These are phyloP conservation scores for Cordyceps militaris DNA, from an alignment of 2,329 filamentous ascomycete genomes.

Conservation along the genomic window DNA sequence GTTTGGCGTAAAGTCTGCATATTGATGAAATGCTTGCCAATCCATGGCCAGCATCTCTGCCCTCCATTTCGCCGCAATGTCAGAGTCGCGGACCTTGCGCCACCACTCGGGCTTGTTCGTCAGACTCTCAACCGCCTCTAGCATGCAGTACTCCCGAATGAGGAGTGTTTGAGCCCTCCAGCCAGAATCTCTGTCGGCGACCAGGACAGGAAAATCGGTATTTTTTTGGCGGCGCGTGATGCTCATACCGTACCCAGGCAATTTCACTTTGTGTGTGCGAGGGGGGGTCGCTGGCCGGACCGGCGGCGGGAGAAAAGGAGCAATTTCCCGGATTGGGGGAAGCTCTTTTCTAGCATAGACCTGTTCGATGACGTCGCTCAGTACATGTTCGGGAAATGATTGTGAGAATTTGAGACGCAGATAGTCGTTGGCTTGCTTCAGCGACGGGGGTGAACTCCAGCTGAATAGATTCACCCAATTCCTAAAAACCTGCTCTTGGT, in stretches of 20 bases:
- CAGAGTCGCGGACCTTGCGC: slow-evolving; percentile 23
- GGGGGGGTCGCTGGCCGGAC: not conserved
- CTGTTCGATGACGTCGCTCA: not conserved
- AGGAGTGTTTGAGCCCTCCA: slow-evolving; percentile 19
- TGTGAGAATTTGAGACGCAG: not conserved
- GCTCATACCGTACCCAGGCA: not conserved
- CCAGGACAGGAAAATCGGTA: not conserved
- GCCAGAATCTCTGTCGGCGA: not conserved
- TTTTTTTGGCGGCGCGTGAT: not conserved
- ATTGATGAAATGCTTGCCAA: slow-evolving; percentile 19
- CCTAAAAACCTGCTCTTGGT: not conserved
- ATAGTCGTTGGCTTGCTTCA: not conserved
- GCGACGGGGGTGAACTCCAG: not conserved
- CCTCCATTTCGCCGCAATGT: slow-evolving; percentile 24
- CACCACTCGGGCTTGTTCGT: slow-evolving; percentile 31
- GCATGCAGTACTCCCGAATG: slow-evolving; percentile 27
- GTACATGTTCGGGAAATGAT: not conserved
- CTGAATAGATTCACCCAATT: not conserved
- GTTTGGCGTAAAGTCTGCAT: slow-evolving; percentile 22
- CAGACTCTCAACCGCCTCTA: slow-evolving; percentile 26
- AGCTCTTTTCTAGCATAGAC: not conserved
- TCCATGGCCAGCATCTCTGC: slow-evolving; percentile 23
- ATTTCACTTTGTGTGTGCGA: not conserved
- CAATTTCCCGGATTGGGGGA: not conserved
- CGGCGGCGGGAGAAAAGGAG: not conserved